These are phyloP conservation scores for Cymbopogon citratus DNA, from an alignment of 176 grass and related monocot species.

Conservation along the genomic window DNA sequence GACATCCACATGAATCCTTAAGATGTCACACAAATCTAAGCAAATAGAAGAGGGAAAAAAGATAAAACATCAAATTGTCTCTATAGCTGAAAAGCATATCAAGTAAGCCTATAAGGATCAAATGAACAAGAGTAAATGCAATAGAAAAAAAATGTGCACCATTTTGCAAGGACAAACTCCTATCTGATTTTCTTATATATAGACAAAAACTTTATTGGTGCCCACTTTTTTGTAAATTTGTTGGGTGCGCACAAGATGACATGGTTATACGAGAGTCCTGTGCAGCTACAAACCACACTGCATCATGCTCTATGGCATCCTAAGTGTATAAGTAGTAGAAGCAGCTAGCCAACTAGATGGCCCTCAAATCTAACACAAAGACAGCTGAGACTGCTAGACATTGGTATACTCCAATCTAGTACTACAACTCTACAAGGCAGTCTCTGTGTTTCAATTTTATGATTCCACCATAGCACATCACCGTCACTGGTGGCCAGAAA, in stretches of 20 bases:
- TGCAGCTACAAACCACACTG: conserved; percentile 1
- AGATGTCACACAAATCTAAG: background rate
- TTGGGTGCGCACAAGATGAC: background rate
- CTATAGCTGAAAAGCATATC: background rate
- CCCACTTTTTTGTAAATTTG: background rate
- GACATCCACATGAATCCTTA: background rate
- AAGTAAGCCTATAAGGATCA: background rate
- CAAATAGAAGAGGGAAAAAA: background rate
- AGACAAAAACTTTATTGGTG: background rate
- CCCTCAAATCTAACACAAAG: background rate
- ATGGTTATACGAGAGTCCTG: background rate
- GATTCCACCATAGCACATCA: background rate
- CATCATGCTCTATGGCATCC: background rate
- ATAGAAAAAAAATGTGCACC: background rate
- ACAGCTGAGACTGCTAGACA: background rate
- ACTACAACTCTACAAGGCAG: background rate
- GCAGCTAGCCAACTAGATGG: background rate
- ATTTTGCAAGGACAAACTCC: background rate
- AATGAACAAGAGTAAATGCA: background rate
- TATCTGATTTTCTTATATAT: background rate
- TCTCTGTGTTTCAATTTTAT: background rate
- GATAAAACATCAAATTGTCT: background rate
- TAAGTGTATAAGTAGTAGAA: background rate
- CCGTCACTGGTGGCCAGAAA: background rate
- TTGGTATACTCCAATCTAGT: background rate